Evolutionary conservation across 129 eudicot species (phyloP).

Genomic region (Erigeron canadensis): DNA sequence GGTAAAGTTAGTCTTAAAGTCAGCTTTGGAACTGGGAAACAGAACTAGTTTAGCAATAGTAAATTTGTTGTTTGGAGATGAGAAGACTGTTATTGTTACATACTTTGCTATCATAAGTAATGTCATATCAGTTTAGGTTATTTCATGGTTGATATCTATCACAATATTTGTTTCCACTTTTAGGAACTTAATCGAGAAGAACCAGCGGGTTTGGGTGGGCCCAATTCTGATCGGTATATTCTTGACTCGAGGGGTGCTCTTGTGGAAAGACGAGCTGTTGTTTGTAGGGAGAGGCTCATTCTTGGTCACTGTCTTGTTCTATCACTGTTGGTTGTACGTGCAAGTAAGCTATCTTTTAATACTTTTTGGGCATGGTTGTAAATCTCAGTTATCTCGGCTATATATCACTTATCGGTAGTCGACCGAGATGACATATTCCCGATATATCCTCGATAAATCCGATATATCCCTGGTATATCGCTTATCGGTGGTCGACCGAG

Average conservation of each 20-base stretch:
- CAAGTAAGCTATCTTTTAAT: slow-evolving; percentile 57
- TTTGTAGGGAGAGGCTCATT: slow-evolving; percentile 89
- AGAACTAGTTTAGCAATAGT: slow-evolving; percentile 2
- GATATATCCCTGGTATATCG: too few species aligned
- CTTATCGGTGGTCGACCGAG: too few species aligned
- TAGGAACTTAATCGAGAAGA: slow-evolving; percentile 96
- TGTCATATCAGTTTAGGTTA: not conserved
- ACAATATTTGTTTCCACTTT: slow-evolving; percentile 12
- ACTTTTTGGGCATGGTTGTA: too few species aligned
- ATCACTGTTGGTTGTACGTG: slow-evolving; percentile 77
- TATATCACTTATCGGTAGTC: too few species aligned
- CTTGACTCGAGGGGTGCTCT: slow-evolving; percentile 89
- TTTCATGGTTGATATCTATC: not conserved
- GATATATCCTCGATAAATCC: too few species aligned
- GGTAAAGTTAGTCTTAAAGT: not conserved
- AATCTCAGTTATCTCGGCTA: too few species aligned
- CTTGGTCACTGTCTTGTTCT: slow-evolving; percentile 94
- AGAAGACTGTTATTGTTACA: not conserved
- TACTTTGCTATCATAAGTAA: slow-evolving; percentile 7
- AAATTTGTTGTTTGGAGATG: not conserved
- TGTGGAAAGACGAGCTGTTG: slow-evolving; percentile 92
- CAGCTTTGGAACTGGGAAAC: slow-evolving; percentile 2
- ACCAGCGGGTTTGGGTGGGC: slow-evolving; percentile 92
- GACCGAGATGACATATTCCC: too few species aligned
- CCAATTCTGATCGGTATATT: slow-evolving; percentile 69